phyloP scores from a whole-genome alignment of 2,329 filamentous ascomycete genomes.

The Fusarium burgessii region DNA sequence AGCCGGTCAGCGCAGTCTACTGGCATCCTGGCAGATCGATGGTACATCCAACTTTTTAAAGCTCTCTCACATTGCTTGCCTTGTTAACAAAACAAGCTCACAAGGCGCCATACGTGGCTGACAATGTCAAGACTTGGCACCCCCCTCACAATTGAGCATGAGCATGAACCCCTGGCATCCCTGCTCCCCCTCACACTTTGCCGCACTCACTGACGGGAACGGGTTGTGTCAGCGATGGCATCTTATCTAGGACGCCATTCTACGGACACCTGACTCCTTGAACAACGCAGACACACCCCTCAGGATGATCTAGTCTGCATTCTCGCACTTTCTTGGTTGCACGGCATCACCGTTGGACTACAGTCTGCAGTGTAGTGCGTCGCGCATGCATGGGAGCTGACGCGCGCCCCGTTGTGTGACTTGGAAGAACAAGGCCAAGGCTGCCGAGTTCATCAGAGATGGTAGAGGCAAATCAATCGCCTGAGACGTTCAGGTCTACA shows the following conservation, averaged over 20 bases:
- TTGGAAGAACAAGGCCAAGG: constrained; percentile 1
- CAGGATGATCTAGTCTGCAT: constrained; percentile 6
- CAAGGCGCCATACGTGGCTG: constrained; percentile 22
- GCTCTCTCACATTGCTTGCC: not conserved
- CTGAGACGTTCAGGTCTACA: constrained; percentile 1
- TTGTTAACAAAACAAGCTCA: constrained; percentile 9
- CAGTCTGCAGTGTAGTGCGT: constrained; percentile 21
- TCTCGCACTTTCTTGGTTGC: constrained; percentile 25
- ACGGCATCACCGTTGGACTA: constrained; percentile 43
- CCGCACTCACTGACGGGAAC: constrained; percentile 5
- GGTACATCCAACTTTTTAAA: constrained; percentile 30
- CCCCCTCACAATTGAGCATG: constrained; percentile 6
- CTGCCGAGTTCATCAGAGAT: constrained; percentile 3
- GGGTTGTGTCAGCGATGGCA: constrained; percentile 25
- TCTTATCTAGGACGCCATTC: constrained; percentile 36
- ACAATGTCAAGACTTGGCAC: constrained; percentile 26
- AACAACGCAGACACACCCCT: constrained; percentile 38
- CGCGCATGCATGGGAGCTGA: constrained; percentile 40
- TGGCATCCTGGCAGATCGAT: constrained; percentile 37
- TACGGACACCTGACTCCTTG: constrained; percentile 24
- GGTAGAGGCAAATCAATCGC: constrained; percentile 7
- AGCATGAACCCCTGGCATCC: constrained; percentile 11
- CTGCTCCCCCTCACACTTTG: not conserved
- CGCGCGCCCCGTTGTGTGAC: constrained; percentile 37
- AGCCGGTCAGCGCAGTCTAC: constrained; percentile 43